Conservation (phyloP, 2,329 filamentous ascomycete species). For the Talaromyces sp. region DNA sequence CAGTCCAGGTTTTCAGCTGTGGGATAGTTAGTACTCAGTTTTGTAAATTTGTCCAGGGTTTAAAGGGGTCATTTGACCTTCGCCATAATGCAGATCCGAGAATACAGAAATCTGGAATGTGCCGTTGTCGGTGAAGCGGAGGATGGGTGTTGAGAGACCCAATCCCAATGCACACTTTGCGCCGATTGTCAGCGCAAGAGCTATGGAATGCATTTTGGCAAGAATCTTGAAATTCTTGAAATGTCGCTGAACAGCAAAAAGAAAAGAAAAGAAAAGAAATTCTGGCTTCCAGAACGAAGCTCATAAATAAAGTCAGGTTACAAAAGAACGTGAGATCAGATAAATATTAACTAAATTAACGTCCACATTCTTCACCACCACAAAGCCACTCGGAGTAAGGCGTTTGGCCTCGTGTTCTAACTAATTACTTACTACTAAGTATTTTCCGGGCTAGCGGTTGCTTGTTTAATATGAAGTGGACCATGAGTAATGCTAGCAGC, state of each 20-base stretch:
- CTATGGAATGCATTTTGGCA: neutral
- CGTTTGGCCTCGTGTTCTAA: neutral
- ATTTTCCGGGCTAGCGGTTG: neutral
- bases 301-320: too few relatives aligned
- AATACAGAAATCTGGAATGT: conserved; percentile 57
- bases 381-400: conserved; percentile 6
- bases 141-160: conserved; percentile 4
- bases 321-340: neutral
- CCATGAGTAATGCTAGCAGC: neutral
- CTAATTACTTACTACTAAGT: neutral
- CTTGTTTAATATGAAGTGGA: neutral
- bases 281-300: neutral
- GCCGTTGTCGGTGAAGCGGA: conserved; percentile 26
- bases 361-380: neutral
- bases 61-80: conserved; percentile 47
- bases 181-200: neutral
- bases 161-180: neutral
- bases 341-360: neutral
- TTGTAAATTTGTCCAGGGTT: neutral
- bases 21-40: neutral
- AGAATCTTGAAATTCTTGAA: neutral
- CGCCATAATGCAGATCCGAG: conserved; percentile 68
- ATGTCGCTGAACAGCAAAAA: neutral
- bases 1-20: conserved; percentile 15
- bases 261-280: neutral